Conservation (phyloP, 2,329 filamentous ascomycete genomes). For the Apiospora malaysiana region DNA sequence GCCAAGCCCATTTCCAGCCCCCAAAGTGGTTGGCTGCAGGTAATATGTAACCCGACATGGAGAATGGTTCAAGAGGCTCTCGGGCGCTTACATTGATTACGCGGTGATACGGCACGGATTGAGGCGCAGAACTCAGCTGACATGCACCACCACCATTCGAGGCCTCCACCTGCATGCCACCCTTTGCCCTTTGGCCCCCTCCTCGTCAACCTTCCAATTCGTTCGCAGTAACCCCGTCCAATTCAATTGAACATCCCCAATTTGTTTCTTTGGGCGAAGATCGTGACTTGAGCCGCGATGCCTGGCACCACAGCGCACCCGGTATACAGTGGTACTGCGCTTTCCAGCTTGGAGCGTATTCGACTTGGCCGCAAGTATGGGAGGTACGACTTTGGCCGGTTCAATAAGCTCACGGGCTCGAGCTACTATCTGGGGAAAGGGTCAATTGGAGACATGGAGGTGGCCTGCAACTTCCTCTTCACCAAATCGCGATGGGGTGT, state of each 20-base stretch:
- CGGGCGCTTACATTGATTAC: too few relatives aligned
- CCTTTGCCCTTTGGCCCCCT: too few relatives aligned
- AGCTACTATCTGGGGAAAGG: constrained; percentile 28
- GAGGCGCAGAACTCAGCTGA: too few relatives aligned
- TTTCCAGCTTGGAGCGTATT: neutral
- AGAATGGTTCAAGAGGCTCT: too few relatives aligned
- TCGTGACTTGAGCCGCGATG: neutral
- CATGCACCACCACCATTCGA: too few relatives aligned
- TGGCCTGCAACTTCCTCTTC: constrained; percentile 38
- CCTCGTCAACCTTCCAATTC: too few relatives aligned
- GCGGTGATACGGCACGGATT: too few relatives aligned
- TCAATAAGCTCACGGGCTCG: constrained; percentile 30
- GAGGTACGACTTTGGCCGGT: constrained; percentile 34
- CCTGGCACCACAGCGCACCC: neutral
- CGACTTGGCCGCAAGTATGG: constrained; percentile 28
- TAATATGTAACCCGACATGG: too few relatives aligned
- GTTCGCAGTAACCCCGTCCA: neutral
- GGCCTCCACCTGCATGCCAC: too few relatives aligned
- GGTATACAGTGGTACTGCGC: neutral
- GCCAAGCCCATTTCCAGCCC: too few relatives aligned
- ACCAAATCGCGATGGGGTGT: constrained; percentile 38
- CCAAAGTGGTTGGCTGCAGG: too few relatives aligned
- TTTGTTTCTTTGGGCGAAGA: neutral
- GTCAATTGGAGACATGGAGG: constrained; percentile 33
- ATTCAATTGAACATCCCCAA: neutral